Evolutionary conservation across 1,284 basidiomycete species (phyloP).

Genomic region (Athelia psychrophila): DNA sequence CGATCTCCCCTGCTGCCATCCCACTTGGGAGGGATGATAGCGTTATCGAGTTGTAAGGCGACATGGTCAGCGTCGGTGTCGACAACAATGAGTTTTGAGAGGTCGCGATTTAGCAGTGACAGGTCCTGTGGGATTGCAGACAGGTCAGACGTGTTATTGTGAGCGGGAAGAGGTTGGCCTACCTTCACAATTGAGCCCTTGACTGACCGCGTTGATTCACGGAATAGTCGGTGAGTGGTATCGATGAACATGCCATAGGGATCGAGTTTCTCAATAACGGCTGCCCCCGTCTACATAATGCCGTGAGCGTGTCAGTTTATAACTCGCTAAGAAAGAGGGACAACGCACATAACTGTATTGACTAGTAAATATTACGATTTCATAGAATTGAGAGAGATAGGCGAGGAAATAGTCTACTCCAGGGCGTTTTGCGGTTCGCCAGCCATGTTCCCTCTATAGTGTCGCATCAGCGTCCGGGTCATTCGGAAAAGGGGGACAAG

Average conservation of each 20-base stretch:
- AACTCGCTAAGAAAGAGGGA: not conserved
- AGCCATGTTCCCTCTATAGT: slow-evolving; percentile 75
- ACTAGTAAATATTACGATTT: slow-evolving; percentile 94
- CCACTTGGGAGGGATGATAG: slow-evolving; percentile 87
- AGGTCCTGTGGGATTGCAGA: slow-evolving; percentile 72
- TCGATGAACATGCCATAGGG: slow-evolving; percentile 88
- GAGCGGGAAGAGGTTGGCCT: slow-evolving; percentile 1
- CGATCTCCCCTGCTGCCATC: slow-evolving; percentile 76
- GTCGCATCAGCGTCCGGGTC: slow-evolving; percentile 3
- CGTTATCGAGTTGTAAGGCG: slow-evolving; percentile 86
- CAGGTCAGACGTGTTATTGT: not conserved
- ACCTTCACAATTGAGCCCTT: slow-evolving; percentile 84
- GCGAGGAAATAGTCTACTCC: slow-evolving; percentile 98
- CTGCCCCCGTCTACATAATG: slow-evolving; percentile 69
- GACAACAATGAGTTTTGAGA: slow-evolving; percentile 86
- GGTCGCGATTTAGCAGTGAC: slow-evolving; percentile 90
- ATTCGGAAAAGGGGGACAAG: not conserved
- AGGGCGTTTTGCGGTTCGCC: slow-evolving; percentile 92
- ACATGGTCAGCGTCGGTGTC: slow-evolving; percentile 85
- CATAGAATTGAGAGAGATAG: slow-evolving; percentile 97
- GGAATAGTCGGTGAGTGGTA: slow-evolving; percentile 80
- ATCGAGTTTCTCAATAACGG: slow-evolving; percentile 94
- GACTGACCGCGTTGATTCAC: slow-evolving; percentile 82
- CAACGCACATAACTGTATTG: slow-evolving; percentile 84
- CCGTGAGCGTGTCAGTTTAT: slow-evolving; percentile 1